Percentiles rank a stretch among this genome's conserved stretches.
phyloP scores from a whole-genome alignment of 108 stramenopile species.

The Chaetoceros muelleri region DNA sequence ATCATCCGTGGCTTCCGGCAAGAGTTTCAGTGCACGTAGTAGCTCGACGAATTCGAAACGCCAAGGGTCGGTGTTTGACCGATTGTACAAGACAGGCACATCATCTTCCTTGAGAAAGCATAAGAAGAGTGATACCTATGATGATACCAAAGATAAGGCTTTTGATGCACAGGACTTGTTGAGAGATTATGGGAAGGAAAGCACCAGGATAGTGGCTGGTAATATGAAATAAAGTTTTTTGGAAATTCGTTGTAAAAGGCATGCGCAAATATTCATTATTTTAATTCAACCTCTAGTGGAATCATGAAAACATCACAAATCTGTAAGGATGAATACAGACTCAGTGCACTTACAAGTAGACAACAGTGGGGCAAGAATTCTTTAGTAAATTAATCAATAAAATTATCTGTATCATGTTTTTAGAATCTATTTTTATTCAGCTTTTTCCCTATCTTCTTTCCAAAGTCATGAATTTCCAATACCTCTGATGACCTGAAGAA shows the following conservation, averaged over 20 bases:
- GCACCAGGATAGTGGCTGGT: background rate
- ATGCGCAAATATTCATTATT: too few species aligned
- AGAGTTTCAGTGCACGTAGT: background rate
- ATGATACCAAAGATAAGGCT: background rate
- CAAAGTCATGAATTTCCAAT: slow-evolving; percentile 9
- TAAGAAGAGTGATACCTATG: background rate
- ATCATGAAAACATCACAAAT: too few species aligned
- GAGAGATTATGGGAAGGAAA: background rate
- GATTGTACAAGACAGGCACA: background rate
- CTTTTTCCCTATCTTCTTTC: background rate
- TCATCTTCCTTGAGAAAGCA: background rate
- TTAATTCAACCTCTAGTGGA: too few species aligned
- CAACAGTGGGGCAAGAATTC: too few species aligned
- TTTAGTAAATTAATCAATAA: too few species aligned
- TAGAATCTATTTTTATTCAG: too few species aligned
- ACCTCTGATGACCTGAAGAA: slow-evolving; percentile 70
- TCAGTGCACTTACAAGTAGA: too few species aligned
- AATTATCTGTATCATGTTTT: too few species aligned
- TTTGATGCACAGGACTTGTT: background rate
- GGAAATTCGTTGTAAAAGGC: too few species aligned
- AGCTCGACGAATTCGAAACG: background rate
- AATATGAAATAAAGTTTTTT: too few species aligned
- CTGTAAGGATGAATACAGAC: too few species aligned
- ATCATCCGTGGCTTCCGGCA: background rate
- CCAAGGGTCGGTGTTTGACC: background rate